Conservation (phyloP, 345 rosid species). For the Lepidium didymum region DNA sequence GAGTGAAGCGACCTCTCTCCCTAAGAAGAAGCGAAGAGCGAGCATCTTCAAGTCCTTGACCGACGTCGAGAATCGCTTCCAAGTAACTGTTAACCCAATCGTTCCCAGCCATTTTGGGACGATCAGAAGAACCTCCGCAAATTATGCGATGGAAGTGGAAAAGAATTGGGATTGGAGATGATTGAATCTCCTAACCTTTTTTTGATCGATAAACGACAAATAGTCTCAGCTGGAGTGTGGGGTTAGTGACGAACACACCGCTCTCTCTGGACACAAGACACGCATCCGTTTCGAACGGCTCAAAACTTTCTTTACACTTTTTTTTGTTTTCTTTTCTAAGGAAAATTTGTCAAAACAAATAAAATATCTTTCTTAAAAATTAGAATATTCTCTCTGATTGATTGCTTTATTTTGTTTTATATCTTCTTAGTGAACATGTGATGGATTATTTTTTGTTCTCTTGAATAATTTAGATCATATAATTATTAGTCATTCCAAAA, state of each 20-base stretch:
- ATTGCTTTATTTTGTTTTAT: too few relatives aligned
- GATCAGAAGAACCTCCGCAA: background rate
- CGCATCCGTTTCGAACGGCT: constrained; percentile 29
- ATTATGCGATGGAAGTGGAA: background rate
- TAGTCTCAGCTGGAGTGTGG: constrained; percentile 5
- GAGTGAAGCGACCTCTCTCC: constrained; percentile 93
- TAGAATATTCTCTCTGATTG: background rate
- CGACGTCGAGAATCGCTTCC: constrained; percentile 98
- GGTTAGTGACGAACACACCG: constrained; percentile 23
- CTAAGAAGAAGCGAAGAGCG: constrained; percentile 78
- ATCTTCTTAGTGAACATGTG: too few relatives aligned
- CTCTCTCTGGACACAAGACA: constrained; percentile 6
- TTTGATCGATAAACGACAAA: constrained; percentile 18
- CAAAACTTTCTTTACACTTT: background rate
- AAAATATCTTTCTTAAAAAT: background rate
- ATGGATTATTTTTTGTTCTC: too few relatives aligned
- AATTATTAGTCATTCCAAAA: too few relatives aligned
- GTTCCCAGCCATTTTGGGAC: constrained; percentile 74
- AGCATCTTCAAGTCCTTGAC: constrained; percentile 75
- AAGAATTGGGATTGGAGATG: background rate
- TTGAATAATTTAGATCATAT: too few relatives aligned
- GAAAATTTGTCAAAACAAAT: background rate
- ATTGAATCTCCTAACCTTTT: background rate
- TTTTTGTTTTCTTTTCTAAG: background rate
- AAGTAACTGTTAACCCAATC: constrained; percentile 98